These are phyloP conservation scores for Medicago lupulina DNA, from an alignment of 306 rosid species.

Conservation along the genomic window DNA sequence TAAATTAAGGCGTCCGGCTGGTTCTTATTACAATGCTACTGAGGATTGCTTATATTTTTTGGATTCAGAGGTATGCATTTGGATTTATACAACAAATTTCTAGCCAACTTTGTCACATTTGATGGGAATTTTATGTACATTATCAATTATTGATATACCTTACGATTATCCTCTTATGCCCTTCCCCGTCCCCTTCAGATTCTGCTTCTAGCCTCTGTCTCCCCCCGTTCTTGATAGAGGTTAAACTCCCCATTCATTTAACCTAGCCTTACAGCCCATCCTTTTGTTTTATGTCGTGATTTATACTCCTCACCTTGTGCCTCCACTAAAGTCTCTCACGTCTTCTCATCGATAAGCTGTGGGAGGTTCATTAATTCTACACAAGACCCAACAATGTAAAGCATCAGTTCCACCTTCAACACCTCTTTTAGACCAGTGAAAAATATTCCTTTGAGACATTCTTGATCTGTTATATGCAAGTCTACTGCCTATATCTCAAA, in stretches of 20 bases:
- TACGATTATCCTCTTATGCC: no score
- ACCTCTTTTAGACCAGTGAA: neutral
- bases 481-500: no score
- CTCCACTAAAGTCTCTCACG: no score
- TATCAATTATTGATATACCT: neutral
- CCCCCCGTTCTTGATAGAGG: no score
- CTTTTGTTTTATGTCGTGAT: no score
- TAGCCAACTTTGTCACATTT: conserved; percentile 6
- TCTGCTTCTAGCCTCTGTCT: no score
- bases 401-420: neutral
- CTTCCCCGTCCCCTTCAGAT: no score
- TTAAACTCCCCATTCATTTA: neutral
- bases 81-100: conserved; percentile 15
- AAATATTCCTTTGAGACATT: neutral
- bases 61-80: conserved; percentile 86
- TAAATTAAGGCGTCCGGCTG: conserved; percentile 86
- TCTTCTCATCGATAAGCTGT: no score
- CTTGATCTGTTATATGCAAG: no score
- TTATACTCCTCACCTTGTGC: no score
- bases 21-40: conserved; percentile 68
- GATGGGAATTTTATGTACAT: conserved; percentile 24
- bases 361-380: no score
- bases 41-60: conserved; percentile 84
- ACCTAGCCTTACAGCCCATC: no score
- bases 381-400: neutral